Percentiles rank a stretch among this genome's conserved stretches.
Conservation (phyloP, 2,329 filamentous ascomycete genomes). For the Cercospora beticola region DNA sequence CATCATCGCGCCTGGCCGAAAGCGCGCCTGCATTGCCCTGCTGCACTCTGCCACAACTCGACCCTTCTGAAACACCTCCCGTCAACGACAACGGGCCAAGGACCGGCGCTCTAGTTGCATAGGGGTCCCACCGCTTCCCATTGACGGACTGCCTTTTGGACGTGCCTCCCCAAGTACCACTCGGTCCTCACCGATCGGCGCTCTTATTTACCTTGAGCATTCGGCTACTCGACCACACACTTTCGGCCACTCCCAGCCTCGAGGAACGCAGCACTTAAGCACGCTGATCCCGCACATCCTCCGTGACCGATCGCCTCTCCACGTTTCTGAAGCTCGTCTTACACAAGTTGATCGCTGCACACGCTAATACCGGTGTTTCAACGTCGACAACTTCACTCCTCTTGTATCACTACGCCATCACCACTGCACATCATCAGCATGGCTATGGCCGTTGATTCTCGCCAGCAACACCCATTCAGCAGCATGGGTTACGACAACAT, state of each 20-base stretch:
- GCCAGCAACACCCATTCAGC: slow-evolving; percentile 67
- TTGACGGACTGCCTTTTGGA: slow-evolving; percentile 23
- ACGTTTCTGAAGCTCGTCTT: slow-evolving; percentile 43
- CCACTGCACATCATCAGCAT: slow-evolving; percentile 50
- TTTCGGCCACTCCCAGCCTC: slow-evolving; percentile 31
- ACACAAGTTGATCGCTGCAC: slow-evolving; percentile 30
- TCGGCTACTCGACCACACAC: slow-evolving; percentile 17
- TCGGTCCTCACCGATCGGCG: slow-evolving; percentile 23
- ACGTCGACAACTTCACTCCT: slow-evolving; percentile 25
- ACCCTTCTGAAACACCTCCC: slow-evolving; percentile 27
- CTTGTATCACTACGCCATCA: slow-evolving; percentile 22
- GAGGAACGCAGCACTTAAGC: slow-evolving; percentile 39
- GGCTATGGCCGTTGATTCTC: slow-evolving; percentile 93
- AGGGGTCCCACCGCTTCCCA: slow-evolving; percentile 26
- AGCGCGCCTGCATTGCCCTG: not conserved
- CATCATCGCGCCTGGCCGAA: slow-evolving; percentile 11
- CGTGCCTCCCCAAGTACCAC: not conserved
- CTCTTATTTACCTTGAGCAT: slow-evolving; percentile 13
- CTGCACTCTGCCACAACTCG: not conserved
- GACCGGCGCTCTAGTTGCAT: slow-evolving; percentile 25
- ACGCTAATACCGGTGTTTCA: slow-evolving; percentile 20
- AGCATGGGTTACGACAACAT: slow-evolving; percentile 78
- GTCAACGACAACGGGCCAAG: slow-evolving; percentile 22
- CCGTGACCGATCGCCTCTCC: slow-evolving; percentile 49
- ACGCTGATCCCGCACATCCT: slow-evolving; percentile 52